Conservation (phyloP, 352 stramenopile species). For the Globisporangium acanthophoron region DNA sequence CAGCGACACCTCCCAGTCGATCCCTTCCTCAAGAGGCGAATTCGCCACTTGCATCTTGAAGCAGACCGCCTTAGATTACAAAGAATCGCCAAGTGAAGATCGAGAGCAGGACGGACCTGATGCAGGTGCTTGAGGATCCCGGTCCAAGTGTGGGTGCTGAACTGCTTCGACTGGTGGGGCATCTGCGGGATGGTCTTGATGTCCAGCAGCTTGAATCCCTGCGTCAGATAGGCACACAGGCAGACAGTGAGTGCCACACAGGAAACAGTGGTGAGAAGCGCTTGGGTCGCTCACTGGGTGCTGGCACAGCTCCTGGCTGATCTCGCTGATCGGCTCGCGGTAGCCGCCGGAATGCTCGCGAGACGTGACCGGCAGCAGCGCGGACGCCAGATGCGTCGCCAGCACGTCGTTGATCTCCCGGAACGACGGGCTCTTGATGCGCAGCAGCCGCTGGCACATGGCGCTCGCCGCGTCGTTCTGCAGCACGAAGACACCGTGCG, state of each 20-base stretch:
- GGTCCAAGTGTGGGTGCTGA: conserved; percentile 69
- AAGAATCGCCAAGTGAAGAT: background rate
- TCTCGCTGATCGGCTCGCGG: conserved; percentile 27
- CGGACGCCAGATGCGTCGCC: conserved; percentile 49
- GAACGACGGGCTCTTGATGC: conserved; percentile 54
- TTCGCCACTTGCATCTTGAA: conserved; percentile 64
- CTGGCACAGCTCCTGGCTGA: conserved; percentile 44
- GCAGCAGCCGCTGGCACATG: conserved; percentile 51
- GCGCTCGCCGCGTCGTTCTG: conserved; percentile 59
- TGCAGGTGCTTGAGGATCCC: conserved; percentile 70
- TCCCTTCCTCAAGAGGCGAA: conserved; percentile 46
- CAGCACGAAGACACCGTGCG: conserved; percentile 63
- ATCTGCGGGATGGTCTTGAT: conserved; percentile 68
- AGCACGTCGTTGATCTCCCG: conserved; percentile 59
- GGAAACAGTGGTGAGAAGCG: background rate
- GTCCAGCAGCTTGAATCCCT: conserved; percentile 72
- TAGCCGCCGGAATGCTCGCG: background rate
- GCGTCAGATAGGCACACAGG: background rate
- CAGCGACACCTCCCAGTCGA: conserved; percentile 52
- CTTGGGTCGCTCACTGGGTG: conserved; percentile 33
- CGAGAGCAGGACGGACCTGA: conserved; percentile 26
- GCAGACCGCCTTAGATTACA: background rate
- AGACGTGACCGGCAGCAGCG: conserved; percentile 32
- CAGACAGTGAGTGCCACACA: background rate
- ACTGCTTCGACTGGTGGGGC: conserved; percentile 59